Evolutionary conservation across 352 stramenopile genomes (phyloP), one percentile per base, ranked within the genome.

Genomic region (Phytophthora megakarya): DNA sequence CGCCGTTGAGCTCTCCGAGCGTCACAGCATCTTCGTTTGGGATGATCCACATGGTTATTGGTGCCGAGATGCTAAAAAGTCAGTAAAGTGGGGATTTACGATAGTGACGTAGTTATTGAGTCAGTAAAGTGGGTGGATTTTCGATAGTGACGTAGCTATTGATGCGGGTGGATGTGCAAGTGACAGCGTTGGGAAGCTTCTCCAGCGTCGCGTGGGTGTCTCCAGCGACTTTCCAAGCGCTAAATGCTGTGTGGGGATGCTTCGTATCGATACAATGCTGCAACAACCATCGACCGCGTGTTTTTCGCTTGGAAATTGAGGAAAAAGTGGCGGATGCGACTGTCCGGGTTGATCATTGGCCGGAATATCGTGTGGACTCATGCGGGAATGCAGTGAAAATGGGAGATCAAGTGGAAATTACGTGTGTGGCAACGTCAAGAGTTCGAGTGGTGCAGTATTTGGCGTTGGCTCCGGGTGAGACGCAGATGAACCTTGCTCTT

Each of bases 1-100:
- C 83, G 30, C 83, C 80, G 52, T 80, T 64, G 43, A 90, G 76
- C 69, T 93, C 85, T 10, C 85, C 85, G 16, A 93, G 72, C 65
- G 85, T 92, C 76, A 92, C 83, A 44, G 84, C 76, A 51, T 90
- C 80, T 23, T 53, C 49, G n/a, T 70, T 76, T 18, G 84, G 84
- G 50, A 89, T 70, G 9, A 79, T 60, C 84, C 84, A 93, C 59
- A 74, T 76, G 79, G 90, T 89, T 18, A 43, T 19, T 63, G 44
- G 21, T 51, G 33, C 35, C 19, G 46, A 21, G 40, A 15, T 28
- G n/a, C 15, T 12, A 1, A 0, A 21, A 23, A 40, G 30, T 19
- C 7, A 67, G 7, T 63, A 37, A 57, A 48, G 15, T 13, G 26
- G 23, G 15, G 6, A n/a, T n/a, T 19, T 19, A 21, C 22, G 4